These are phyloP conservation scores for Aspergillus quadricinctus DNA, from an alignment of 2,329 filamentous ascomycete species.

Conservation along the genomic window DNA sequence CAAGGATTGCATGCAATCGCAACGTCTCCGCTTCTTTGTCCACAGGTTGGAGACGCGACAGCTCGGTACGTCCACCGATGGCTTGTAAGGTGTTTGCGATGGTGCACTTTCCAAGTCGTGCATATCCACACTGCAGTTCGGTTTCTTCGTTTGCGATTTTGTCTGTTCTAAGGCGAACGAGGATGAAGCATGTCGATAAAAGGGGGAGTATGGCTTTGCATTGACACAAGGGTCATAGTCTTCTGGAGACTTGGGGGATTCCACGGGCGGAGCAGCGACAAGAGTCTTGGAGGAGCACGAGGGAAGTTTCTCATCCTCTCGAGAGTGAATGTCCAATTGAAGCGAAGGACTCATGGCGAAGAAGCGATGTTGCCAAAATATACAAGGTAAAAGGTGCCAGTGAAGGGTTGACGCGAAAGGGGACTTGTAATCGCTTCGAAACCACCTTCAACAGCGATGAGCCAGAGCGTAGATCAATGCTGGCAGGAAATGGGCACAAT, in stretches of 20 bases:
- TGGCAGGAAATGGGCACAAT: too few species aligned
- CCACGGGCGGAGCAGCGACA: background rate
- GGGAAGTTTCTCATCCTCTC: background rate
- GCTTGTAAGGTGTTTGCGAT: background rate
- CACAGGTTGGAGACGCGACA: conserved; percentile 31
- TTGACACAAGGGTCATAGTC: conserved; percentile 38
- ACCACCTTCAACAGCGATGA: too few species aligned
- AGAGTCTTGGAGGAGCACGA: background rate
- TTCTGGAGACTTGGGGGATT: background rate
- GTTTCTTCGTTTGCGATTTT: conserved; percentile 20
- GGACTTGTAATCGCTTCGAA: too few species aligned
- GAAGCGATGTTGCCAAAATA: background rate
- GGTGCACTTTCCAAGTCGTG: conserved; percentile 31
- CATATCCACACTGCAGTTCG: conserved; percentile 15
- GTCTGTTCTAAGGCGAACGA: conserved; percentile 20
- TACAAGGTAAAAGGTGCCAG: background rate
- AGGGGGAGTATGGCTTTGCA: conserved; percentile 41
- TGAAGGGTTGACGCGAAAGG: too few species aligned
- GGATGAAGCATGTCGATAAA: conserved; percentile 39
- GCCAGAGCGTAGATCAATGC: too few species aligned
- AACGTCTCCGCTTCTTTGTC: conserved; percentile 29
- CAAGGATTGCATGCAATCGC: conserved; percentile 32
- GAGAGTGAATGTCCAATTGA: background rate
- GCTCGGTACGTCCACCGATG: conserved; percentile 11
- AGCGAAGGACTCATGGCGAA: background rate